Base-by-base conservation (phyloP, 2,329 filamentous ascomycete genomes). In the Aspergillus sp. region DNA sequence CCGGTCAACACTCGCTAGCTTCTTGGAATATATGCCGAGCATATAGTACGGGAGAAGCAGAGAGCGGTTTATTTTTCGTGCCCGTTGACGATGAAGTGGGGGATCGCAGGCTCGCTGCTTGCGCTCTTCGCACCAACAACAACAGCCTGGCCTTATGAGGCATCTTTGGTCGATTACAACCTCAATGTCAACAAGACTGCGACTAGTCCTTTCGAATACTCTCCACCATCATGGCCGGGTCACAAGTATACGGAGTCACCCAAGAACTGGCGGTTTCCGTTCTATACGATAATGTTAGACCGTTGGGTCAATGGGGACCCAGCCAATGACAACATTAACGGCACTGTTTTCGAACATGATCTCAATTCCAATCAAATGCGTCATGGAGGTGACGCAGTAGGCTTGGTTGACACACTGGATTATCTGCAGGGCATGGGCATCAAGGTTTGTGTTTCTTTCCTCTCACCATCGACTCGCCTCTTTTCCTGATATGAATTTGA, bases 371-470 rank as follows among this genome's bases (percentile, higher is more conserved):
- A 84, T 57, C 85, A 88, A 69, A 82, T 88, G 73, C 83, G 86
- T 32, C 84, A 86, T 75, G 86, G 86, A 27, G 86, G 86, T 61
- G 86, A 88, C 69, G 75, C 86, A 15, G 74, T 77, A 58, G 86
- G 86, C 13, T 68, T 88, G 52, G 70, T 84, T 58, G 83, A 88
- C 66, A 84, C 83, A 17, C 75, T 88, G 62, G 86, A 89, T 70
- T 89, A 89, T 69, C 75, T 89, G 39, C 82, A 85, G 62, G 87
- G 85, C 60, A 85, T 88, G 81, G 87, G 86, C 19, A 83, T 88
- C 69, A 86, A 85, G 78, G 83, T 83, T 64, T 21, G 66, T 15
- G 10, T 49, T 58, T 4, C 21, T 13, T 30, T 36, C 17, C 3
- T 42, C 53, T 36, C 10, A 36, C 2, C 27, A 21, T 21, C 8